phyloP scores from a whole-genome alignment of 176 grass and related monocot genomes.

The Phyllostachys edulis region DNA sequence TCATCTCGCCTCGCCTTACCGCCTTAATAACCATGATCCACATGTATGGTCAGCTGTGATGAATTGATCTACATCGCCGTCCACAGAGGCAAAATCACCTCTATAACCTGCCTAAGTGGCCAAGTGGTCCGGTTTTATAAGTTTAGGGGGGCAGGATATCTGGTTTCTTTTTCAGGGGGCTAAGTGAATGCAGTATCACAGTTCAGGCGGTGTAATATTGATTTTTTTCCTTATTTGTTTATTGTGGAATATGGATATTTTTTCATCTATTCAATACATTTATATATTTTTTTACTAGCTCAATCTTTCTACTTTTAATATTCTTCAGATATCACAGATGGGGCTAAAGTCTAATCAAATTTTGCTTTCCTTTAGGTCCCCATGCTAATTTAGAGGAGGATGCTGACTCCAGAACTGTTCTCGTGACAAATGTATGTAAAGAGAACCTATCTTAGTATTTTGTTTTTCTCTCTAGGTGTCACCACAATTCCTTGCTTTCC shows the following conservation, averaged over 20 bases:
- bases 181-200: background rate
- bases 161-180: background rate
- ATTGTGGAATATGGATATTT: background rate
- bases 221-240: background rate
- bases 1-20: too few relatives aligned
- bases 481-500: background rate
- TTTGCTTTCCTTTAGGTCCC: slow-evolving; percentile 42
- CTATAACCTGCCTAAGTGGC: background rate
- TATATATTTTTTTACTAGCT: background rate
- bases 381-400: slow-evolving; percentile 49
- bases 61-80: background rate
- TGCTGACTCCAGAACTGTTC: slow-evolving; percentile 58
- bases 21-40: background rate
- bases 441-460: background rate
- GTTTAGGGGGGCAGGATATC: background rate
- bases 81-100: background rate
- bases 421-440: slow-evolving; percentile 61
- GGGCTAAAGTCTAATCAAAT: background rate
- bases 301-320: background rate
- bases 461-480: background rate
- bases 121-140: background rate
- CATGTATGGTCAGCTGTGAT: background rate
- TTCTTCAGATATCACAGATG: background rate
- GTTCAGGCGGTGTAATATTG: background rate
- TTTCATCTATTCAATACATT: background rate